Evolutionary conservation across 2,329 filamentous ascomycete genomes (phyloP), one percentile per base, ranked within the genome.

Genomic region (Xylariomycetidae sp.): DNA sequence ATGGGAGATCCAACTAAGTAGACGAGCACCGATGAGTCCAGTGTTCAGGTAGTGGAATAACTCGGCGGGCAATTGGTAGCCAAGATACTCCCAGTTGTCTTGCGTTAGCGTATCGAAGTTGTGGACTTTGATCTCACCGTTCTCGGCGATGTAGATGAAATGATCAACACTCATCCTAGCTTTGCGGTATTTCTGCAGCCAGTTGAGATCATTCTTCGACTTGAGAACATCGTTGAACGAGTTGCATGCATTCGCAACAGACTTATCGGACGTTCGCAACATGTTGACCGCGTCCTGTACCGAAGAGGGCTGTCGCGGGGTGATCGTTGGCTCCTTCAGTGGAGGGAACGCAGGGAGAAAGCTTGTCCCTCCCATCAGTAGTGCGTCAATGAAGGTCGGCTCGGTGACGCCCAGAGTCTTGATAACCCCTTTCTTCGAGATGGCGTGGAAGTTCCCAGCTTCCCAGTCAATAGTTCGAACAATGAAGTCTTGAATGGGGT

Each of bases 81-180:
- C 88, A 41, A 95, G 76, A 54, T 95, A 89, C 52, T 90, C 82
- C 54, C 93, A 85, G 45, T 92, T 81, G 54, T 96, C 89, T 28
- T 74, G 74, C 2, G 92, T 89, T 14, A 88, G 74, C 34, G 77
- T 71, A 6, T 85, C 82, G 34, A 70, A 74, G 48, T 89, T 80
- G 49, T 86, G 71, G 12, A 88, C 82, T 39, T 76, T 74, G 31
- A 95, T 74, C 49, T 82, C 79, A 25, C 92, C 92, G n/a, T 76
- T 76, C 34, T 77, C 72, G 20, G 80, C 76, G 44, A 95, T 79
- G 50, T 89, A 79, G 25, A 93, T 81, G 58, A 90, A 89, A 58
- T 96, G 90, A 51, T 88, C 83, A 31, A 95, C 76, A 1, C 81
- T 82, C 72, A 93, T 81, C 42, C 82, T 80, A 15, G 87, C 87